A percentile compares a stretch with the other conserved stretches of the same genome.
Conservation (phyloP, 345 rosid genomes). For the Aquilaria sinensis region DNA sequence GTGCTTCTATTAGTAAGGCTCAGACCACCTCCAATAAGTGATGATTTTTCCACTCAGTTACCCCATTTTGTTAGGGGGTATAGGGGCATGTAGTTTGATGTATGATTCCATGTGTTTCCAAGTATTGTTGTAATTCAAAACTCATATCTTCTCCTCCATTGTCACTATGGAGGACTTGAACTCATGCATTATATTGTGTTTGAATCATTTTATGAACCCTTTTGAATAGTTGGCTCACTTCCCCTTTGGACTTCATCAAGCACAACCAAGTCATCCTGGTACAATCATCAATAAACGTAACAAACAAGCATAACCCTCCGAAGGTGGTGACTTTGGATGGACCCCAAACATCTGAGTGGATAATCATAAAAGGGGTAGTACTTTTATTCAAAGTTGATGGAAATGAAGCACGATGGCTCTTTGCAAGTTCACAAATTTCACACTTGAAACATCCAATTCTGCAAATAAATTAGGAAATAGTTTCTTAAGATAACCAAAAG, state of each 20-base stretch:
- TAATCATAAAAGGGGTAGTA: not conserved
- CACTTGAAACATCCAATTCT: no score
- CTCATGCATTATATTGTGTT: not conserved
- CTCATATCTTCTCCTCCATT: not conserved
- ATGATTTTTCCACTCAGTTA: not conserved
- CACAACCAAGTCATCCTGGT: no score
- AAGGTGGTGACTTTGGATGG: no score
- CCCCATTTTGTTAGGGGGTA: not conserved
- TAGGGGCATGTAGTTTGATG: not conserved
- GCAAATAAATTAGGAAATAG: no score
- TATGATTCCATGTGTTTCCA: not conserved
- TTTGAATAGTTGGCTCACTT: not conserved
- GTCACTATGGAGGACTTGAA: not conserved
- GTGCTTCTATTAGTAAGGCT: not conserved
- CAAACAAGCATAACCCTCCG: no score
- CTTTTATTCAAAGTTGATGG: not conserved
- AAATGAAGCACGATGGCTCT: no score
- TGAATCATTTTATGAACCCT: not conserved
- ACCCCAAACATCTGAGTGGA: not conserved
- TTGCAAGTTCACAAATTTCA: no score
- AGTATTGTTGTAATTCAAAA: not conserved
- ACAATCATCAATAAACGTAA: no score
- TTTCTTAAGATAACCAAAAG: no score
- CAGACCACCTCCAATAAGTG: not conserved
- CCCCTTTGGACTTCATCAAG: no score